Percentiles rank a stretch among this genome's conserved stretches.
Evolutionary conservation across 2,329 filamentous ascomycete species (phyloP).

Genomic region (Ascochyta viciae-villosae): DNA sequence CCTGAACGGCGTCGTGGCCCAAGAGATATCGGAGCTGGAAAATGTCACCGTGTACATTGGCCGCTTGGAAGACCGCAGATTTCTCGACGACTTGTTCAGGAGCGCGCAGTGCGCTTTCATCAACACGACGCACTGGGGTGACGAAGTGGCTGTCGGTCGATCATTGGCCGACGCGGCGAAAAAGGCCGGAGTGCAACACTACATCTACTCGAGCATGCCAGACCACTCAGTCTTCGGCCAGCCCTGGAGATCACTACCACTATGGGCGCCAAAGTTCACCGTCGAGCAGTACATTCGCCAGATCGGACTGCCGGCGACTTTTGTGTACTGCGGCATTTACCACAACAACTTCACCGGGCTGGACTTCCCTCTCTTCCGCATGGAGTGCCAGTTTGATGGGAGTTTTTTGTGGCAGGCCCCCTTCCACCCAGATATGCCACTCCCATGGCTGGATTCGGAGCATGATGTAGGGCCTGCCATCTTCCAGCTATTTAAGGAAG

Average conservation of each 20-base stretch:
- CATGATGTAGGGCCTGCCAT: constrained; percentile 94
- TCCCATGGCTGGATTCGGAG: constrained; percentile 96
- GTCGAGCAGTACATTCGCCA: constrained; percentile 90
- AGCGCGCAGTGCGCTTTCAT: constrained; percentile 92
- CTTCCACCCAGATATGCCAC: constrained; percentile 85
- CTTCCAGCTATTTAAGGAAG: constrained; percentile 94
- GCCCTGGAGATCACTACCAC: constrained; percentile 80
- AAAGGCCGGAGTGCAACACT: constrained; percentile 83
- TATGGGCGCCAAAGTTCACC: constrained; percentile 92
- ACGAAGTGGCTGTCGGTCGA: constrained; percentile 88
- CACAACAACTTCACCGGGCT: constrained; percentile 99
- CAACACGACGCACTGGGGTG: constrained; percentile 96
- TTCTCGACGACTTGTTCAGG: constrained; percentile 80
- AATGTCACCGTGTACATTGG: constrained; percentile 79
- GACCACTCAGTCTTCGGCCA: constrained; percentile 84
- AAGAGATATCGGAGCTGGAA: constrained; percentile 81
- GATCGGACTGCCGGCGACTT: constrained; percentile 83
- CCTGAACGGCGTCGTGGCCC: constrained; percentile 83
- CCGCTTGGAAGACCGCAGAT: constrained; percentile 72
- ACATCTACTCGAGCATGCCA: constrained; percentile 96
- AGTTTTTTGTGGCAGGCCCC: constrained; percentile 93
- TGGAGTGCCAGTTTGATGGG: constrained; percentile 84
- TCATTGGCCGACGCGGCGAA: constrained; percentile 90
- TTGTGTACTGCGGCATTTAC: constrained; percentile 96
- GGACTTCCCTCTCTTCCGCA: constrained; percentile 91